phyloP scores from a whole-genome alignment of 2,329 filamentous ascomycete species.

The Cladosporium sp. region DNA sequence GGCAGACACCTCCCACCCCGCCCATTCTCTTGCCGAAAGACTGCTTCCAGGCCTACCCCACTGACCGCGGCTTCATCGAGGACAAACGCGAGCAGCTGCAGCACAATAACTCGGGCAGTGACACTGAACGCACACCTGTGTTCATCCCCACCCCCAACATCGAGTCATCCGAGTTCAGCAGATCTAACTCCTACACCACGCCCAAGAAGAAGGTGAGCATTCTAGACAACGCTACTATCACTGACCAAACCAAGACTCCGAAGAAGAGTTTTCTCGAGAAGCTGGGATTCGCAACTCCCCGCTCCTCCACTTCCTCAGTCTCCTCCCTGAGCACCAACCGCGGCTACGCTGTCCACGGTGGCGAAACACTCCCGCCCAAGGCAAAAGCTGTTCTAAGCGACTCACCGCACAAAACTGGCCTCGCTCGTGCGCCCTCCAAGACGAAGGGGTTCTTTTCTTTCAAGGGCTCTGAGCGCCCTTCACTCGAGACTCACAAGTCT shows the following conservation, averaged over 20 bases:
- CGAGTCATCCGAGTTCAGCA: constrained; percentile 24
- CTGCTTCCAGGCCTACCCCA: constrained; percentile 34
- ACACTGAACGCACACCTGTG: constrained; percentile 34
- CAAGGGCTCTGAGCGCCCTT: constrained; percentile 8
- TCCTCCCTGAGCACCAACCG: not conserved
- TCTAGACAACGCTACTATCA: constrained; percentile 18
- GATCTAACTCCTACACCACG: constrained; percentile 10
- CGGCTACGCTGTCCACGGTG: not conserved
- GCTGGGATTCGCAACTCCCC: constrained; percentile 20
- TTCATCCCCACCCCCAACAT: constrained; percentile 30
- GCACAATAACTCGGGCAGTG: constrained; percentile 34
- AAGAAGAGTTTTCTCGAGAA: constrained; percentile 44
- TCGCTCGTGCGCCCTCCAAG: constrained; percentile 33
- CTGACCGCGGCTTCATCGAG: constrained; percentile 43
- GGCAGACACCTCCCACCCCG: constrained; percentile 14
- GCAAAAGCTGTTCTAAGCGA: constrained; percentile 41
- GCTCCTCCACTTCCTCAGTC: not conserved
- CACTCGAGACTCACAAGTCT: not conserved
- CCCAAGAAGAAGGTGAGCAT: constrained; percentile 19
- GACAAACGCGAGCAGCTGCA: constrained; percentile 36
- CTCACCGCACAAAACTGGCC: constrained; percentile 22
- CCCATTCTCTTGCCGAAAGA: constrained; percentile 31
- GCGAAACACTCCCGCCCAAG: constrained; percentile 29
- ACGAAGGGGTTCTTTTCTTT: constrained; percentile 27
- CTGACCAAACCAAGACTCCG: constrained; percentile 37